Conservation (phyloP, 1,284 basidiomycete genomes). For the Waitea zeae region DNA sequence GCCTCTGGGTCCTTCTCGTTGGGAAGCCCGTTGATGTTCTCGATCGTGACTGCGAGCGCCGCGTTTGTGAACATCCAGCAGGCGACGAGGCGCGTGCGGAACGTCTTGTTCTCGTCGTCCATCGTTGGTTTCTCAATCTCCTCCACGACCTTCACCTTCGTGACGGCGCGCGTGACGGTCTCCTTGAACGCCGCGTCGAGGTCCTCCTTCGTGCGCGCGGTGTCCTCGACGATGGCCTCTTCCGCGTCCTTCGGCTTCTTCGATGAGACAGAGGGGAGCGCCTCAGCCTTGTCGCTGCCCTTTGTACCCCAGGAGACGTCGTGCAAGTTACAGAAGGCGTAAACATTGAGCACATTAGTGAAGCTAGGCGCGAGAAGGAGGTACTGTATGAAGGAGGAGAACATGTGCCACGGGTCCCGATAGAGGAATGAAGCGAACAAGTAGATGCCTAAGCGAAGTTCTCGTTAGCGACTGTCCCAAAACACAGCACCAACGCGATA, state of each 20-base stretch:
- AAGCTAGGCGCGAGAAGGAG: constrained; percentile 80
- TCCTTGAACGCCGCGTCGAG: constrained; percentile 89
- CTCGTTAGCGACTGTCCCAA: constrained; percentile 52
- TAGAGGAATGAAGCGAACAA: constrained; percentile 13
- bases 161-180: constrained; percentile 84
- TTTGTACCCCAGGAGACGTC: constrained; percentile 90
- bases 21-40: constrained; percentile 66
- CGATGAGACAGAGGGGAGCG: constrained; percentile 80
- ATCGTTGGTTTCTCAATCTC: constrained; percentile 67
- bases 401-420: constrained; percentile 97
- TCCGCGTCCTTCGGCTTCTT: constrained; percentile 67
- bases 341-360: constrained; percentile 90
- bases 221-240: constrained; percentile 69
- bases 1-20: constrained; percentile 23
- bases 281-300: constrained; percentile 90
- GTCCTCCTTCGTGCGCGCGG: constrained; percentile 67
- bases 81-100: constrained; percentile 78
- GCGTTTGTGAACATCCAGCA: constrained; percentile 82
- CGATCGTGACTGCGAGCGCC: constrained; percentile 63
- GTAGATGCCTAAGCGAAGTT: background rate
- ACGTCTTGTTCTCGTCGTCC: constrained; percentile 88
- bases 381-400: constrained; percentile 93
- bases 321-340: constrained; percentile 91
- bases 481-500: constrained; percentile 78
- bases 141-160: constrained; percentile 60